Base-by-base conservation (phyloP, 23 red algal species). In the Rhodosorus marinus region DNA sequence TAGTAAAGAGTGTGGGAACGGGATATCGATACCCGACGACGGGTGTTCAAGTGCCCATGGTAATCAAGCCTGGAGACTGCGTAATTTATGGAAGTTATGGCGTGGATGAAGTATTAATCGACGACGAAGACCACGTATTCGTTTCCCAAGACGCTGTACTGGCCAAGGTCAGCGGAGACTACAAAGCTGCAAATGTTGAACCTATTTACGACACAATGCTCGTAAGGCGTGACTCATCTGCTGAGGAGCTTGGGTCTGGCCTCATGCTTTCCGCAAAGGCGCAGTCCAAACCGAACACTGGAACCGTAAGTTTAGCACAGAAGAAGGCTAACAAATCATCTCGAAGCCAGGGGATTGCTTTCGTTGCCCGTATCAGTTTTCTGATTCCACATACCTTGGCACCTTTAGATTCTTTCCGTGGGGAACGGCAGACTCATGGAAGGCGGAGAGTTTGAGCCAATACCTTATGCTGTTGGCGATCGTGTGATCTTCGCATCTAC, bases 141-240 rank as follows among this genome's bases (percentile, higher is more conserved):
- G 48, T 98, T 2, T 76, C 90, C 11, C 78, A 83, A 24, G 90
- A 98, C 49, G 90, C 85, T 35, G 69, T 98, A 38, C 45, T 98
- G 56, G 79, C 79, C 66, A 77, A 74, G 51, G 33, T 84, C 15
- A 33, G 76, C n/a, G 62, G 63, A 23, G 62, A 43, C 3, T 74
- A 80, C 25, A 42, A 73, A 20, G 68, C 64, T 19, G 24, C 52
- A 21, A 74, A 79, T 20, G 63, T 80, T 2, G 31, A 57, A 25
- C 90, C 90, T 4, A 60, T 98, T 32, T 70, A 70, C 11, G 90
- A 98, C 64, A 54, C 79, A 22, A 23, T 85, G 4, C 24, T 98
- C 6, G 54, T 98, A 24, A 76, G 81, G 60, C 69, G 74, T 8
- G 70, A 75, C 20, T 45, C 74, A 58, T 54, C 46, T 26, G 38